Base-by-base conservation (phyloP, 805 yeast genomes). In the Nakazawaea sp. region DNA sequence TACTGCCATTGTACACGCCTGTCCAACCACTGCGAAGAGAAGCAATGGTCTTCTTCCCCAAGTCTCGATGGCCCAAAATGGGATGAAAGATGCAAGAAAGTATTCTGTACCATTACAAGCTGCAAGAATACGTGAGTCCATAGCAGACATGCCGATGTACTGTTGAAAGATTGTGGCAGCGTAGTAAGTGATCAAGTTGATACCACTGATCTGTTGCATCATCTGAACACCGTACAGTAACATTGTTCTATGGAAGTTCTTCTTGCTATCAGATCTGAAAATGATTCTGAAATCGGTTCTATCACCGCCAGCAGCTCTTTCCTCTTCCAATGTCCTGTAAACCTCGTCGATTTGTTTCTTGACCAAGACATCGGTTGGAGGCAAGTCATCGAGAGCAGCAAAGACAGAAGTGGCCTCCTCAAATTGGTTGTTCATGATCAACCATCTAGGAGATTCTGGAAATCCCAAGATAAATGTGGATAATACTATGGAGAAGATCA, bases 391-490 rank as follows among this genome's bases (percentile, higher is more conserved):
- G 42, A 72, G 58, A 15, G 61, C 61, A 31, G 59, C 52, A 46
- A 66, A 52, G 13, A 61, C 48, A 30, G 49, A 45, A 40, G 38
- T 47, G 23, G 71, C 74, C 43, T 70, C 69, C 15, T 64, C 68
- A 43, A 55, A 55, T 31, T 53, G 49, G 40, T 61, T 64, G 30
- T 64, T 54, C 17, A 68, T 66, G 38, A 72, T 53, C 45, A 73
- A 64, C 75, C 78, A 72, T 58, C 78, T 61, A 38, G 79, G 79
- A 2, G 77, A 69, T 48, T 72, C 78, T 25, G 78, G 78, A 13
- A 45, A 34, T 9, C 33, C 24, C 12, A 36, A 18, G 43, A 63
- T 46, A 21, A 59, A 41, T 4, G 50, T 46, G 12, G 54, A 32
- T 24, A 58, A 48, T 8, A 50, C 17, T 11, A 53, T 20, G 5